These are phyloP conservation scores for Catenaria anguillulae DNA, from an alignment of 371 early-diverging fungal species.

Conservation along the genomic window DNA sequence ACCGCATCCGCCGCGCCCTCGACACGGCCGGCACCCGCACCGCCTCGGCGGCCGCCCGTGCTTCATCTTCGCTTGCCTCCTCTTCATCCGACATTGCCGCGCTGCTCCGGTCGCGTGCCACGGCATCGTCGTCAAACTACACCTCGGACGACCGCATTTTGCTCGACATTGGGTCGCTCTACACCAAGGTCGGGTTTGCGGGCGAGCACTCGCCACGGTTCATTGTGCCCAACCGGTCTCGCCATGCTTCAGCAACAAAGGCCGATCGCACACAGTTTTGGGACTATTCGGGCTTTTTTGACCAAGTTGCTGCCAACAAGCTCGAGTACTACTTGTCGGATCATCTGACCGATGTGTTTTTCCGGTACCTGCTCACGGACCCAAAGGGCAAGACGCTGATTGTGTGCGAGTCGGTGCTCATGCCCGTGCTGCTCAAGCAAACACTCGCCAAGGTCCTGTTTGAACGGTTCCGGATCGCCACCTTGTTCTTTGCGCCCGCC, in stretches of 20 bases:
- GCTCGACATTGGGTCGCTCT: slow-evolving; percentile 66
- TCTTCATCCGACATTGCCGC: background rate
- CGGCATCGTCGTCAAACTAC: background rate
- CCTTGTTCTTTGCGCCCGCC: slow-evolving; percentile 45
- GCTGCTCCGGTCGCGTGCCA: background rate
- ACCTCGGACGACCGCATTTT: slow-evolving; percentile 66
- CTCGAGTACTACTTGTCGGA: slow-evolving; percentile 2
- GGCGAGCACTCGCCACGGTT: slow-evolving; percentile 70
- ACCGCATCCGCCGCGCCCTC: background rate
- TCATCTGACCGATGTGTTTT: slow-evolving; percentile 4
- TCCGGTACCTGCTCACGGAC: slow-evolving; percentile 51
- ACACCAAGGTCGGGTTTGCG: slow-evolving; percentile 74
- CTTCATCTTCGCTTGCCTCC: too few relatives aligned
- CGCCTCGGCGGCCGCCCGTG: background rate
- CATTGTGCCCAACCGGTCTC: slow-evolving; percentile 36
- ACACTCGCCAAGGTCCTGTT: slow-evolving; percentile 56
- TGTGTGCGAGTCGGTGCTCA: slow-evolving; percentile 58
- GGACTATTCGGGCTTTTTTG: background rate
- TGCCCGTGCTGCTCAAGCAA: slow-evolving; percentile 56
- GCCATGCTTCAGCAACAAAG: slow-evolving; percentile 2
- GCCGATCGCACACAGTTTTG: background rate
- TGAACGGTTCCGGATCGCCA: slow-evolving; percentile 51
- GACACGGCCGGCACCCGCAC: background rate
- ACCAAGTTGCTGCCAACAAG: too few relatives aligned
- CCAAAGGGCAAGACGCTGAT: slow-evolving; percentile 75